phyloP scores from a whole-genome alignment of 371 early-diverging fungal species.

The Zopfochytrium polystomum region DNA sequence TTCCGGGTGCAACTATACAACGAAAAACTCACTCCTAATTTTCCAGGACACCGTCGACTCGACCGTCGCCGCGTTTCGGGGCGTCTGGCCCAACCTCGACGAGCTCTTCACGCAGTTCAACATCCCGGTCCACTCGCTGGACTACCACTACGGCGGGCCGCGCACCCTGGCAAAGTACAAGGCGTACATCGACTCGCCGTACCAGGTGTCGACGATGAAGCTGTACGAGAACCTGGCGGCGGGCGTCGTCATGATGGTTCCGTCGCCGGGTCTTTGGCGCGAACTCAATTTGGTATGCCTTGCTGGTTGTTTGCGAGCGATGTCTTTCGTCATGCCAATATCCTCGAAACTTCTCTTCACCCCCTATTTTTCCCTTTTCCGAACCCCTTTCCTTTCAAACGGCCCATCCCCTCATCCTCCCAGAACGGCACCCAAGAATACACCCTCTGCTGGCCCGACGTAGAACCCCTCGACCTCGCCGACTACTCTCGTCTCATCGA shows the following conservation, averaged over 20 bases:
- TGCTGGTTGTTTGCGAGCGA: too few relatives aligned
- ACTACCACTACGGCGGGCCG: conserved; percentile 22
- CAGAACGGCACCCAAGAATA: not conserved
- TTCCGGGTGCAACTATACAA: too few relatives aligned
- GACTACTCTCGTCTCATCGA: conserved; percentile 1
- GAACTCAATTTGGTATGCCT: conserved; percentile 21
- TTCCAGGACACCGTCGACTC: too few relatives aligned
- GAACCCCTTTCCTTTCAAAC: too few relatives aligned
- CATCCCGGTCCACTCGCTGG: not conserved
- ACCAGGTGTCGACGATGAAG: conserved; percentile 28
- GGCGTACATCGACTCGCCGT: conserved; percentile 23
- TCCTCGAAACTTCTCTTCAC: not conserved
- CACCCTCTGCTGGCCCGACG: conserved; percentile 1
- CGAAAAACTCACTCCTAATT: too few relatives aligned
- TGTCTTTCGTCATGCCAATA: too few relatives aligned
- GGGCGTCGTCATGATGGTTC: conserved; percentile 19
- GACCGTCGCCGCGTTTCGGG: too few relatives aligned
- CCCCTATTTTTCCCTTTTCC: too few relatives aligned
- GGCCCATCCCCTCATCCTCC: not conserved
- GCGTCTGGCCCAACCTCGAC: not conserved
- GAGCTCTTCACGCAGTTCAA: not conserved
- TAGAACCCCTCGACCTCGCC: not conserved
- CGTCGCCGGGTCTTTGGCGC: conserved; percentile 5
- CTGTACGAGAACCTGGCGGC: conserved; percentile 26
- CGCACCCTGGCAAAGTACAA: conserved; percentile 13